phyloP scores from a whole-genome alignment of 2,329 filamentous ascomycete genomes.

The Colletotrichum karsti region DNA sequence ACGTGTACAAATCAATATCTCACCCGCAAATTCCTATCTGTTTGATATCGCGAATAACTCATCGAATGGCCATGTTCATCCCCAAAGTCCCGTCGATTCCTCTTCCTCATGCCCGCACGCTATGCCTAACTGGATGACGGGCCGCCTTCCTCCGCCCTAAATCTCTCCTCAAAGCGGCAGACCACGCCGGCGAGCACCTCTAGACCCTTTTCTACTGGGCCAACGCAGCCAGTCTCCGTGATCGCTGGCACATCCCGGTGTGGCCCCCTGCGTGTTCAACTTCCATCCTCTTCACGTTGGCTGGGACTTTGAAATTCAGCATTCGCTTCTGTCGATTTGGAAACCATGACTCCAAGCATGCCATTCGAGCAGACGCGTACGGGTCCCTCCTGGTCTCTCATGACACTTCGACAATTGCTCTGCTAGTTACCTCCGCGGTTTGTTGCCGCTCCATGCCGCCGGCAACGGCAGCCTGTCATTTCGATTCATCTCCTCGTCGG shows the following conservation, averaged over 20 bases:
- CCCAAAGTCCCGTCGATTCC: not conserved
- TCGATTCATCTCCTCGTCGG: not conserved
- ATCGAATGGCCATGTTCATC: not conserved
- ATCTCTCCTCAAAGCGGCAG: constrained; percentile 15
- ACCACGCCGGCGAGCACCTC: not conserved
- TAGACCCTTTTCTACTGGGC: not conserved
- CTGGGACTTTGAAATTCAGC: not conserved
- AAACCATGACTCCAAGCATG: not conserved
- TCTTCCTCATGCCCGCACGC: not conserved
- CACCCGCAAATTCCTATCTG: no score
- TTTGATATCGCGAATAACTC: no score
- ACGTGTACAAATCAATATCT: no score
- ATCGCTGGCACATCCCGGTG: not conserved
- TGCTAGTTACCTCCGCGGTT: not conserved
- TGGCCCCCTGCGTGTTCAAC: not conserved
- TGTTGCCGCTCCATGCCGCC: constrained; percentile 5
- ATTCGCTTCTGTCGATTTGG: not conserved
- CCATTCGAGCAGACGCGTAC: not conserved
- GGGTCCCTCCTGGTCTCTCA: not conserved
- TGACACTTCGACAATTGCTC: not conserved
- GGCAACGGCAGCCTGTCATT: not conserved
- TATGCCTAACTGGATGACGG: constrained; percentile 31
- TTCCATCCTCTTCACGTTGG: not conserved
- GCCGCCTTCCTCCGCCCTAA: constrained; percentile 32
- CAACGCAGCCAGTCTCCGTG: not conserved